phyloP scores from a whole-genome alignment of 768 basidiomycete genomes.

The Galerina marginata region DNA sequence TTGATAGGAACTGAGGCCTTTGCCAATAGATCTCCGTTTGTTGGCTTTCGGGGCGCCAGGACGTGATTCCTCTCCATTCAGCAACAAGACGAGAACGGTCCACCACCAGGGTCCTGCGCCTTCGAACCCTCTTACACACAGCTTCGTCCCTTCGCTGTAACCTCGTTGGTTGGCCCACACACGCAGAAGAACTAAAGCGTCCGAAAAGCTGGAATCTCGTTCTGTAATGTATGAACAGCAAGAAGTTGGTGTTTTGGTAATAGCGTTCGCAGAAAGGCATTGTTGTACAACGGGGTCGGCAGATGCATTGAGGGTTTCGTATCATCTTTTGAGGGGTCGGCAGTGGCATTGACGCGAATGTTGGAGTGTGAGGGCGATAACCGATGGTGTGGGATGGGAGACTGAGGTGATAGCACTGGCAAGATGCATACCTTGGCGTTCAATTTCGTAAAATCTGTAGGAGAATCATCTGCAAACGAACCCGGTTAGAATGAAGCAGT shows the following conservation, averaged over 20 bases:
- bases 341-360: slow-evolving; percentile 32
- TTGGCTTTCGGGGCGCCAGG: slow-evolving; percentile 32
- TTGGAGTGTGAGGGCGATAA: slow-evolving; percentile 81
- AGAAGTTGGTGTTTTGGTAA: slow-evolving; percentile 60
- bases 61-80: slow-evolving; percentile 69
- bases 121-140: slow-evolving; percentile 75
- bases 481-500: slow-evolving; percentile 30
- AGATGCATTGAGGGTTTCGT: slow-evolving; percentile 28
- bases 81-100: slow-evolving; percentile 60
- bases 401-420: slow-evolving; percentile 61
- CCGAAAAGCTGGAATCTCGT: slow-evolving; percentile 63
- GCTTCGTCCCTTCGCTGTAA: slow-evolving; percentile 60
- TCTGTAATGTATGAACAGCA: slow-evolving; percentile 54
- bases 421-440: slow-evolving; percentile 77
- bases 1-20: slow-evolving; percentile 89
- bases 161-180: slow-evolving; percentile 93
- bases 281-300: slow-evolving; percentile 84
- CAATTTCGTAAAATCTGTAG: slow-evolving; percentile 67
- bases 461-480: slow-evolving; percentile 48
- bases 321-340: slow-evolving; percentile 24
- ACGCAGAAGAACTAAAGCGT: slow-evolving; percentile 79
- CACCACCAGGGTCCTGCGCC: slow-evolving; percentile 73
- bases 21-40: slow-evolving; percentile 68
- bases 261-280: slow-evolving; percentile 60
- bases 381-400: slow-evolving; percentile 68